Evolutionary conservation across 1,139 yeast species (phyloP), one percentile per base, ranked within the genome.

Genomic region (Candida dubliniensis): DNA sequence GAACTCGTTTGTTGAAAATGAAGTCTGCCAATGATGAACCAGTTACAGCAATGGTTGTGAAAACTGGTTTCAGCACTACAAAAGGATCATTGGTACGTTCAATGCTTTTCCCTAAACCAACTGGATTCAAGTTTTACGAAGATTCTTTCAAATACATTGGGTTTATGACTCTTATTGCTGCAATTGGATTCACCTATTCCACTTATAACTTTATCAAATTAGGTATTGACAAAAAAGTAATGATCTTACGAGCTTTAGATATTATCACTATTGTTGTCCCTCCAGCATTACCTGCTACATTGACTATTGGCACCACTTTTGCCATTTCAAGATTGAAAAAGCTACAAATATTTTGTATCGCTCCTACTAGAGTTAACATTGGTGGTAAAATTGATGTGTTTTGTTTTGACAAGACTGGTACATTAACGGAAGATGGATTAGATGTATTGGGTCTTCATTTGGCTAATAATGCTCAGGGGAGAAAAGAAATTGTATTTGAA

Each of bases 391-490:
- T 95, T 25, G 98, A 93, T 59, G 81, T 88, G 2, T 73, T 90
- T 59, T 89, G 96, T 57, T 93, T 95, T 65, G 99, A 93, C 67
- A 93, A 93, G 61, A 93, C 99, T 0, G 99, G 99, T 1, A 93
- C 99, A 0, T 71, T 93, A 53, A 93, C 99, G 0, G 99, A 93
- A 60, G 99, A 93, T 62, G 99, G 98, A 0, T 71, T 93, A 40
- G 98, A 91, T 61, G 89, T 95, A 6, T 73, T 90, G 56, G 99
- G 99, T 2, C 82, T 91, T 12, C 96, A 88, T 56, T 66, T 84
- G 6, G 76, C 79, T 1, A 70, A 75, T 36, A 76, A 76, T 47
- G 81, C 80, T 1, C 49, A 53, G 10, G 83, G 81, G 15, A 65
- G 82, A 48, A 75, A 77, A 51, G 81, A 70, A 49, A 74, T 71